Evolutionary conservation across 192 early-diverging fungal species (phyloP).

Genomic region (Entomortierella chlamydospora): DNA sequence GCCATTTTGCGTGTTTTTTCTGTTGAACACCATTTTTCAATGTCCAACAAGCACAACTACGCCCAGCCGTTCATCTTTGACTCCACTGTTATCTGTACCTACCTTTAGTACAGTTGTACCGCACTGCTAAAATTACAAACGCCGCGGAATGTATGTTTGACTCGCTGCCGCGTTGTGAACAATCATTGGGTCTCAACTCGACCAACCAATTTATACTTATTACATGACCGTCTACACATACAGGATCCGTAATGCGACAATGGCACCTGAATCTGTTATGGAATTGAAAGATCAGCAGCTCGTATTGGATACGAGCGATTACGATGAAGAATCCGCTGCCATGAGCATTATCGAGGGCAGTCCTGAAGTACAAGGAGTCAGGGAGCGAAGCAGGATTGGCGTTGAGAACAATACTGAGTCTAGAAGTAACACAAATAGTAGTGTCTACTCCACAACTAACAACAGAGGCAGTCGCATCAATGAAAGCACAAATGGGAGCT

Average conservation of each 20-base stretch:
- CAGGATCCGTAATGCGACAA: neutral
- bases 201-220: too few relatives aligned
- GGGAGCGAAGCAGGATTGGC: neutral
- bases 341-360: neutral
- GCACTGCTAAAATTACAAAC: too few relatives aligned
- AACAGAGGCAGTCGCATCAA: neutral
- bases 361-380: neutral
- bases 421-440: neutral
- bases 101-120: too few relatives aligned
- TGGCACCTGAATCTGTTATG: conserved; percentile 1
- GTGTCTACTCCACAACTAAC: neutral
- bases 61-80: too few relatives aligned
- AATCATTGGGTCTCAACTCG: too few relatives aligned
- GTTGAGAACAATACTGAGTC: neutral
- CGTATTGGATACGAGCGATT: conserved; percentile 2
- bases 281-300: conserved; percentile 6
- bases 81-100: too few relatives aligned
- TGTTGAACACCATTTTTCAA: too few relatives aligned
- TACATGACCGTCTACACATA: too few relatives aligned
- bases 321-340: conserved; percentile 1
- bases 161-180: too few relatives aligned
- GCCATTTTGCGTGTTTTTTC: too few relatives aligned
- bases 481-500: neutral
- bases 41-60: too few relatives aligned
- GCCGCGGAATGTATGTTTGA: too few relatives aligned